phyloP scores from a whole-genome alignment of 2,329 filamentous ascomycete genomes.

The Calonectria pteridis region DNA sequence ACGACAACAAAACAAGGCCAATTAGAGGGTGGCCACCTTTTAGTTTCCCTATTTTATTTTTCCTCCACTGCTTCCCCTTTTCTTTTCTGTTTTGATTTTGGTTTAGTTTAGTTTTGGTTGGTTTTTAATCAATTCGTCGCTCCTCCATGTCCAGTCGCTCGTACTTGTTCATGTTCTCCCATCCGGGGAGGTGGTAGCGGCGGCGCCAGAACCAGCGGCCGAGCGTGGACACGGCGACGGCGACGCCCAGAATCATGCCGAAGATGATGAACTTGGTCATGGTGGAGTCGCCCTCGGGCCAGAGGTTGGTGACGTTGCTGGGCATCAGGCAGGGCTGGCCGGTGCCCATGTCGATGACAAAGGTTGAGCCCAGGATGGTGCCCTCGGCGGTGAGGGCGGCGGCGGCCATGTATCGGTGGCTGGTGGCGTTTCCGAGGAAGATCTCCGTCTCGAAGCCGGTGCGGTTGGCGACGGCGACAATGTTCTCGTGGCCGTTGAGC shows the following conservation, averaged over 20 bases:
- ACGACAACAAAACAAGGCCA: not conserved
- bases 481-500: constrained; percentile 39
- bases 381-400: constrained; percentile 41
- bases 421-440: constrained; percentile 27
- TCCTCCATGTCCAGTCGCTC: constrained; percentile 29
- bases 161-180: constrained; percentile 28
- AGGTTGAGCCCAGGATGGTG: constrained; percentile 43
- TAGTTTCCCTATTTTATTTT: not conserved
- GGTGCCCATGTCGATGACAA: constrained; percentile 43
- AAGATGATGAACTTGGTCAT: constrained; percentile 21
- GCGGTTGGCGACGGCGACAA: constrained; percentile 39
- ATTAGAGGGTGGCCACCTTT: not conserved
- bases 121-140: constrained; percentile 35
- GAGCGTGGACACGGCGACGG: constrained; percentile 7
- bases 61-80: not conserved
- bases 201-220: constrained; percentile 27
- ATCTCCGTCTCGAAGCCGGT: constrained; percentile 46
- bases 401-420: constrained; percentile 41
- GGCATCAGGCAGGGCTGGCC: constrained; percentile 41
- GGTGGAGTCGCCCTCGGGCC: constrained; percentile 17
- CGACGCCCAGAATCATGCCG: constrained; percentile 8
- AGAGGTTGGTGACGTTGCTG: constrained; percentile 36
- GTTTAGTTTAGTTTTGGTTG: not conserved
- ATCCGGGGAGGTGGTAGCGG: constrained; percentile 14
- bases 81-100: not conserved